A percentile compares a stretch with the other conserved stretches of the same genome.
phyloP scores from a whole-genome alignment of 345 rosid genomes.

The Durio zibethinus region DNA sequence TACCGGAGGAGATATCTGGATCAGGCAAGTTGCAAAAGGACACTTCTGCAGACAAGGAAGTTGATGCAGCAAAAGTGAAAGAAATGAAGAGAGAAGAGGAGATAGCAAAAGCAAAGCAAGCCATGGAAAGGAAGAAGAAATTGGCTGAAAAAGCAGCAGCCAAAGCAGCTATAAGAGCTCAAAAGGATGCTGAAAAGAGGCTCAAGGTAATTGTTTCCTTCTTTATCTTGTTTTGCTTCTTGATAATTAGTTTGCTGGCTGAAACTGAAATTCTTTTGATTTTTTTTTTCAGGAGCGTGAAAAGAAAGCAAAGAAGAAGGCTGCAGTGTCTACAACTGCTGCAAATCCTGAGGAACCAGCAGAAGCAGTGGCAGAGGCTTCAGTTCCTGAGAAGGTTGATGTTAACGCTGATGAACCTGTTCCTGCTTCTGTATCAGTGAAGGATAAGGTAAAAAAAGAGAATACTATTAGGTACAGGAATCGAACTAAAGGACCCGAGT shows the following conservation, averaged over 20 bases:
- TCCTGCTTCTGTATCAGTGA: slow-evolving; percentile 29
- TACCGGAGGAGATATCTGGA: slow-evolving; percentile 35
- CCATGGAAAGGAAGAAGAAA: slow-evolving; percentile 94
- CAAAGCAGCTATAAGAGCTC: slow-evolving; percentile 83
- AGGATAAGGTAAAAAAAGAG: slow-evolving; percentile 47
- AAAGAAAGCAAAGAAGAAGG: slow-evolving; percentile 83
- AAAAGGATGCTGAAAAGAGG: slow-evolving; percentile 94
- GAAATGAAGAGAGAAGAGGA: slow-evolving; percentile 92
- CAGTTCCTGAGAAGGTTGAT: slow-evolving; percentile 51
- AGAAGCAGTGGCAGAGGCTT: slow-evolving; percentile 46
- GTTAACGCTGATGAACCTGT: slow-evolving; percentile 28
- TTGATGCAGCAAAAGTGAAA: slow-evolving; percentile 66
- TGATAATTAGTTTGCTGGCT: background rate
- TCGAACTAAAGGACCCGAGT: slow-evolving; percentile 51
- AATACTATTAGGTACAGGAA: slow-evolving; percentile 42
- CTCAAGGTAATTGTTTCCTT: slow-evolving; percentile 54
- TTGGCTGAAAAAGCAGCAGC: slow-evolving; percentile 86
- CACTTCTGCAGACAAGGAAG: slow-evolving; percentile 27
- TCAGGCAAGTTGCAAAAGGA: slow-evolving; percentile 38
- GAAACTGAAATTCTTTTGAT: slow-evolving; percentile 4
- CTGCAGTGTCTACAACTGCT: slow-evolving; percentile 30
- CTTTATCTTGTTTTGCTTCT: background rate
- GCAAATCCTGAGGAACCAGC: slow-evolving; percentile 40
- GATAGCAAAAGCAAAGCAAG: slow-evolving; percentile 79
- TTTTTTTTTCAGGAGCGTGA: slow-evolving; percentile 68